Evolutionary conservation across 163 green algal species (phyloP).

Genomic region (Scenedesmus sp.): DNA sequence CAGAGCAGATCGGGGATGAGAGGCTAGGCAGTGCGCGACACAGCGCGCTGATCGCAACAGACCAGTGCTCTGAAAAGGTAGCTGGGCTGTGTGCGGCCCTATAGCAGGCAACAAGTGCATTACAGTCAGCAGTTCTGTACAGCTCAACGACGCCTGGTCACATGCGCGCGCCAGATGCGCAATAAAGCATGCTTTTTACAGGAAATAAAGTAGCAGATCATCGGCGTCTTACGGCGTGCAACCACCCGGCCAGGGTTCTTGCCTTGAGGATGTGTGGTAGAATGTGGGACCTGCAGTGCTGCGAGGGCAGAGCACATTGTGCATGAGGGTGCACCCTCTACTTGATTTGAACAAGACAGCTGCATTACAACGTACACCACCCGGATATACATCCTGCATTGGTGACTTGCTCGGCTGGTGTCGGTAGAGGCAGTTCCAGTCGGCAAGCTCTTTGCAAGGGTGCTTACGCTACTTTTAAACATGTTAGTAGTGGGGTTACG

Average conservation of each 20-base stretch:
- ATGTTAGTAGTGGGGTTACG: not conserved
- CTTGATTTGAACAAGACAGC: not conserved
- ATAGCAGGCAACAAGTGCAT: not conserved
- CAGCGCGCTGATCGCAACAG: not conserved
- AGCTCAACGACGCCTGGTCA: not conserved
- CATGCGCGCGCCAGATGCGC: not conserved
- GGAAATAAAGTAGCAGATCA: too few species aligned
- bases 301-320: not conserved
- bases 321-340: not conserved
- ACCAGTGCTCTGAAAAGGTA: not conserved
- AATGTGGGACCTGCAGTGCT: not conserved
- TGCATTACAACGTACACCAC: not conserved
- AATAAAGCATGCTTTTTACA: not conserved
- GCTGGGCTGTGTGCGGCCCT: conserved; percentile 16
- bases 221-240: too few species aligned
- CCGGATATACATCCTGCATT: conserved; percentile 16
- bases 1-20: not conserved
- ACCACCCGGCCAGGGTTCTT: not conserved
- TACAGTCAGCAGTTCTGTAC: not conserved
- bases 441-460: not conserved
- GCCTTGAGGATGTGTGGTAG: not conserved
- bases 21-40: not conserved
- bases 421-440: not conserved
- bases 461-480: not conserved
- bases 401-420: conserved; percentile 9